These are phyloP conservation scores for Pouteria glomerata DNA, from an alignment of 148 eudicot species.

Conservation along the genomic window DNA sequence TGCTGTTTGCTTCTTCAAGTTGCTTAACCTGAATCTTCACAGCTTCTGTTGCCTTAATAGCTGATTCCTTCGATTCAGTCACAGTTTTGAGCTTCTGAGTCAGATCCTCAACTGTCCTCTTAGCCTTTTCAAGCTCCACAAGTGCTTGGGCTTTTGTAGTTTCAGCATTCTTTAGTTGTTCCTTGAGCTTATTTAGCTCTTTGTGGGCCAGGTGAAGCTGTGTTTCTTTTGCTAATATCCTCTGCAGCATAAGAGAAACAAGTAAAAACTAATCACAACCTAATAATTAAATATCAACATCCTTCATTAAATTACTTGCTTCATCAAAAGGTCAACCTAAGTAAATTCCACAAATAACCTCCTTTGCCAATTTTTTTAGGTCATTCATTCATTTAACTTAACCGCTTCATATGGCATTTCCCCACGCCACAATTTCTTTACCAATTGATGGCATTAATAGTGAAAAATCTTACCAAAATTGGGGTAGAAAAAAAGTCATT, in stretches of 20 bases:
- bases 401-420: not conserved
- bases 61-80: constrained; percentile 58
- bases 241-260: constrained; percentile 35
- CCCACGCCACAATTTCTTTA: not conserved
- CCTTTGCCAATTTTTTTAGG: not conserved
- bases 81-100: constrained; percentile 47
- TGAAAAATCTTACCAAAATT: not conserved
- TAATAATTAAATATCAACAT: not conserved
- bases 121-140: constrained; percentile 66
- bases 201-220: constrained; percentile 72
- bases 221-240: constrained; percentile 69
- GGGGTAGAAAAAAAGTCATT: not conserved
- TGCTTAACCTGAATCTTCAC: constrained; percentile 43
- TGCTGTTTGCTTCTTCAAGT: constrained; percentile 41
- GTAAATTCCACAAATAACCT: not conserved
- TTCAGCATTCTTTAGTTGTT: constrained; percentile 72
- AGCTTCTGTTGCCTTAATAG: constrained; percentile 49
- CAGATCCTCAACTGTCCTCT: constrained; percentile 53
- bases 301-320: not conserved
- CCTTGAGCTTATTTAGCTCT: constrained; percentile 76
- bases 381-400: too few species aligned
- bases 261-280: not conserved
- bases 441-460: not conserved
- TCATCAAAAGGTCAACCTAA: not conserved
- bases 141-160: constrained; percentile 72